These are phyloP conservation scores for Cenchrus fungigraminus DNA, from an alignment of 176 grass and related monocot species.

Conservation along the genomic window DNA sequence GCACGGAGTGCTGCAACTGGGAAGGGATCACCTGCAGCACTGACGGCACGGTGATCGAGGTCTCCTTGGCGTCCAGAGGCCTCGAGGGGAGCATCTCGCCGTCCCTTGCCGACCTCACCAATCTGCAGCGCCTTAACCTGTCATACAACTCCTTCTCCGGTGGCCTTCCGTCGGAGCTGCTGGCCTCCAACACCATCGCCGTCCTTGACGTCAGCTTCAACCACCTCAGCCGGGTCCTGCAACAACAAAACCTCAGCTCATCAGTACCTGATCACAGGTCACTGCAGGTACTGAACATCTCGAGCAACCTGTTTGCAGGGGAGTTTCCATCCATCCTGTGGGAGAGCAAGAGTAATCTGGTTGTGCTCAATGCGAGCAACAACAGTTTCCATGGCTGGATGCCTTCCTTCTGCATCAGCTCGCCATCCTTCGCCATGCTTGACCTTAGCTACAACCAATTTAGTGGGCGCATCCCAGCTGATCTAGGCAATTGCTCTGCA, in stretches of 20 bases:
- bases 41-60: background rate
- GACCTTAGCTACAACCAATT: background rate
- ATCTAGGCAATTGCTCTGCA: constrained; percentile 14
- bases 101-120: constrained; percentile 14
- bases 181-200: background rate
- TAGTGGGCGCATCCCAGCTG: background rate
- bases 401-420: too few species aligned
- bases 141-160: constrained; percentile 21
- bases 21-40: constrained; percentile 19
- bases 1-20: constrained; percentile 36
- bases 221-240: too few species aligned
- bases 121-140: constrained; percentile 18
- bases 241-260: too few species aligned
- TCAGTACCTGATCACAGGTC: too few species aligned
- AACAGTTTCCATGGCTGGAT: too few species aligned
- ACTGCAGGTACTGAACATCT: too few species aligned
- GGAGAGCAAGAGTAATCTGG: background rate
- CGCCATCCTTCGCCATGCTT: too few species aligned
- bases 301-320: too few species aligned
- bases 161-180: background rate
- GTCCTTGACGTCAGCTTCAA: constrained; percentile 7
- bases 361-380: too few species aligned
- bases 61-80: background rate
- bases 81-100: background rate
- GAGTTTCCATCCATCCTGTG: background rate